Base-by-base conservation (phyloP, 345 rosid species). In the Pugionium dolabratum region DNA sequence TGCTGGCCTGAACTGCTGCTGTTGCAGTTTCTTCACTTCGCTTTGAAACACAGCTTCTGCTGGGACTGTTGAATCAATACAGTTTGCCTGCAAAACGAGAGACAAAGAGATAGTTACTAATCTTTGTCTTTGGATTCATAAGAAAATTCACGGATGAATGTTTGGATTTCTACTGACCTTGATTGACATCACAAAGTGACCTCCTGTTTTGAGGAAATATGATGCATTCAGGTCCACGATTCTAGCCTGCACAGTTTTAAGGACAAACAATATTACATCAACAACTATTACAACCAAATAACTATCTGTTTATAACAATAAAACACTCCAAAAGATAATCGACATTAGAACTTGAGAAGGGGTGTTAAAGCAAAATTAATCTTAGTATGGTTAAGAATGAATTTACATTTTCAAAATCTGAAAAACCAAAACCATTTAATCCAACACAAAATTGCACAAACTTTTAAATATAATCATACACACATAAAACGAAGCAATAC, bases 121-220 rank as follows among this genome's bases (percentile, higher is more conserved):
- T 36, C 36, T 54, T n/a, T 44, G 29, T 4, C 5, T 5, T 18
- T 26, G 1, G 9, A 46, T 2, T 33, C 33, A 33, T 18, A 33
- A 34, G 0, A 46, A 47, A 9, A 53, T 46, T 10, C 0, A 4
- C 7, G 6, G 0, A 52, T 28, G 6, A 7, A 29, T 46, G 49
- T 54, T 26, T 58, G 5, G 11, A 30, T 9, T n/a, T 28, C 31
- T 51, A 72, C 86, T 9, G 47, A 95, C 99, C 97, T 95, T 95
- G 45, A 95, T 95, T 35, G 99, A 95, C 47, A 95, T 95, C 8
- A 95, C 99, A 77, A 95, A 95, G 75, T 95, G 95, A 3, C 99
- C 96, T 36, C 97, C 96, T 33, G 97, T 49, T 74, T 95, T 95
- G 42, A 95, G 82, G 36, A 91, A 95, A 75, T 76, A 86, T 1